Conservation (phyloP, 768 basidiomycete genomes). For the Pholiota molesta region DNA sequence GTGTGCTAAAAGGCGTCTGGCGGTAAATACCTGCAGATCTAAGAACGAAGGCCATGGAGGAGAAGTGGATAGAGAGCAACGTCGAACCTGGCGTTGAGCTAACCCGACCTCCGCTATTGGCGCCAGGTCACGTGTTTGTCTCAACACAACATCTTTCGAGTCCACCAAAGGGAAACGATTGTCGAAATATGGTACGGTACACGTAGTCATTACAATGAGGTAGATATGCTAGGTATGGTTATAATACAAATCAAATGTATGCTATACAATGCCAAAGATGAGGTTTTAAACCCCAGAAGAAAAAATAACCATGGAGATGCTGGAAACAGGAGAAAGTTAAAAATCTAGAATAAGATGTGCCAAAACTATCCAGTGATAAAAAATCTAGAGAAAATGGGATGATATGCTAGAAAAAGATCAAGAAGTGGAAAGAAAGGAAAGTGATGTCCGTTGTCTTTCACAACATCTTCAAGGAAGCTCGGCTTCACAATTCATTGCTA, state of each 20-base stretch:
- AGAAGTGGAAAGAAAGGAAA: background rate
- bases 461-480: background rate
- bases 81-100: conserved; percentile 10
- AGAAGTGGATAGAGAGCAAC: conserved; percentile 9
- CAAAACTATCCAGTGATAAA: background rate
- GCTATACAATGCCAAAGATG: conserved; percentile 12
- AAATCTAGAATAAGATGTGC: background rate
- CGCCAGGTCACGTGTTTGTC: conserved; percentile 21
- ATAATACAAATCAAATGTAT: conserved; percentile 12
- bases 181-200: conserved; percentile 1
- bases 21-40: conserved; percentile 38
- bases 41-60: conserved; percentile 52
- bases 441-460: background rate
- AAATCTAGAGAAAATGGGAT: conserved; percentile 9
- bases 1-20: background rate
- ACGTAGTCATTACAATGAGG: background rate
- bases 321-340: background rate
- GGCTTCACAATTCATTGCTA: conserved; percentile 30
- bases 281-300: conserved; percentile 1
- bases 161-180: background rate
- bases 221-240: conserved; percentile 8
- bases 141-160: background rate
- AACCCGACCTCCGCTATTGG: conserved; percentile 25
- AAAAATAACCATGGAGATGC: background rate
- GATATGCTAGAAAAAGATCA: conserved; percentile 5